Evolutionary conservation across 495 filamentous ascomycete genomes (phyloP).

Genomic region (Pyronema domesticum): DNA sequence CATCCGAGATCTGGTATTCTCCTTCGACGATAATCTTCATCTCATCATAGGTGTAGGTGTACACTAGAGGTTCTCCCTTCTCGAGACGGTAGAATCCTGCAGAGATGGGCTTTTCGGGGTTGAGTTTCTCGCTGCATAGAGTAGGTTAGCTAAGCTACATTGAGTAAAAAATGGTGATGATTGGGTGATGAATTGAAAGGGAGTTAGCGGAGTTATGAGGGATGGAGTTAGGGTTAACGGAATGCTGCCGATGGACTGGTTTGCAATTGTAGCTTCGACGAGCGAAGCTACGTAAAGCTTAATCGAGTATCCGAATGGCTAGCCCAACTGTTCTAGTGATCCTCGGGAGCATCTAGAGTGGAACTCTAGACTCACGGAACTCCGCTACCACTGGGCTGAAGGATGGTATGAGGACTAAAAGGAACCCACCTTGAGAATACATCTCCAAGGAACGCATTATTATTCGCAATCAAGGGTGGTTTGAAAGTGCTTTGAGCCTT

Average conservation of each 20-base stretch:
- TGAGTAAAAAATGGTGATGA: background rate
- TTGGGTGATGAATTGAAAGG: background rate
- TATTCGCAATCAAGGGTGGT: conserved; percentile 53
- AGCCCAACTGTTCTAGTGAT: too few relatives aligned
- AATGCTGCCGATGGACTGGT: too few relatives aligned
- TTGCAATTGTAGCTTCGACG: too few relatives aligned
- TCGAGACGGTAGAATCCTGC: conserved; percentile 58
- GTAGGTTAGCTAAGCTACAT: background rate
- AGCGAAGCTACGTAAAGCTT: too few relatives aligned
- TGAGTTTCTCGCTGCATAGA: conserved; percentile 32
- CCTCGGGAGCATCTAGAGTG: too few relatives aligned
- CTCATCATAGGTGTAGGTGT: conserved; percentile 60
- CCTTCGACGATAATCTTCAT: conserved; percentile 60
- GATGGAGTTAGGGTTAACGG: background rate
- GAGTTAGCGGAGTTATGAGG: background rate
- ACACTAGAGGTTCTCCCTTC: conserved; percentile 54
- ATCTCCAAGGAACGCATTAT: conserved; percentile 58
- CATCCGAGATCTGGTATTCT: conserved; percentile 53
- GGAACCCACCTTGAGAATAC: conserved; percentile 36
- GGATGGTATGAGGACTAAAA: background rate
- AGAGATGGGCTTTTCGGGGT: conserved; percentile 46
- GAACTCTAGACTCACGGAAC: too few relatives aligned
- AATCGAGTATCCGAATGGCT: too few relatives aligned
- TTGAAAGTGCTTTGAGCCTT: conserved; percentile 23
- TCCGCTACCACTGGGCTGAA: background rate